Evolutionary conservation across 495 filamentous ascomycete genomes (phyloP).

Genomic region (Hypoxylon rickii): DNA sequence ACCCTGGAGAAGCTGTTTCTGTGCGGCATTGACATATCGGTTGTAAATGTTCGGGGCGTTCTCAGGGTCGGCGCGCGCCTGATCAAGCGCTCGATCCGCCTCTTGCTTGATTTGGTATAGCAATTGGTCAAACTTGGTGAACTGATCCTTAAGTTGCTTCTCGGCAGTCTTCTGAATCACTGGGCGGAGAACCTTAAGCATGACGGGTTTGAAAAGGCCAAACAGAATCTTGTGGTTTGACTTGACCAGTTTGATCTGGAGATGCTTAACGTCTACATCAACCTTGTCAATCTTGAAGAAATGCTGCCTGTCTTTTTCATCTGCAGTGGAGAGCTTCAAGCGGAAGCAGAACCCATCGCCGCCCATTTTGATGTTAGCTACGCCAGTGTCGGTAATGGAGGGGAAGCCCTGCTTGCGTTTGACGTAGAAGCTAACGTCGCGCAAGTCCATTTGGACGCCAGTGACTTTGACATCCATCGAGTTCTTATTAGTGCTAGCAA

Average conservation of each 20-base stretch:
- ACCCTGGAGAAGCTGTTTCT: constrained; percentile 71
- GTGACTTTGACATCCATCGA: constrained; percentile 82
- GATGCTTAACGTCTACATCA: constrained; percentile 78
- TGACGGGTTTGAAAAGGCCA: constrained; percentile 81
- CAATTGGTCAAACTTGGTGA: constrained; percentile 70
- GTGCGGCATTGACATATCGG: constrained; percentile 76
- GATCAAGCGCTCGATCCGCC: constrained; percentile 70
- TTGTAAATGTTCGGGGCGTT: constrained; percentile 83
- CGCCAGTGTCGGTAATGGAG: constrained; percentile 81
- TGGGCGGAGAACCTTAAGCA: constrained; percentile 82
- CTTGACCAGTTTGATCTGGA: constrained; percentile 89
- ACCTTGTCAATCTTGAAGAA: constrained; percentile 96
- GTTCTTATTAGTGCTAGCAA: constrained; percentile 74
- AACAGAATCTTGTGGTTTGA: constrained; percentile 95
- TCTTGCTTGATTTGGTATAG: constrained; percentile 79
- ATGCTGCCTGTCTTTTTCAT: constrained; percentile 73
- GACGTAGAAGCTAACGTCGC: constrained; percentile 93
- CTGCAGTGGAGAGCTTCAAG: constrained; percentile 81
- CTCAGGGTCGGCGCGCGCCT: constrained; percentile 71
- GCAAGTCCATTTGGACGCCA: constrained; percentile 85
- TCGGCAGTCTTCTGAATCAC: constrained; percentile 84
- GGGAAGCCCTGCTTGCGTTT: constrained; percentile 97
- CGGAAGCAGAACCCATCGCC: constrained; percentile 91
- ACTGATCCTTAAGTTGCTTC: constrained; percentile 80
- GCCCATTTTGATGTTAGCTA: constrained; percentile 88